Conservation (phyloP, 2,329 filamentous ascomycete species). For the Penicillium sp. region DNA sequence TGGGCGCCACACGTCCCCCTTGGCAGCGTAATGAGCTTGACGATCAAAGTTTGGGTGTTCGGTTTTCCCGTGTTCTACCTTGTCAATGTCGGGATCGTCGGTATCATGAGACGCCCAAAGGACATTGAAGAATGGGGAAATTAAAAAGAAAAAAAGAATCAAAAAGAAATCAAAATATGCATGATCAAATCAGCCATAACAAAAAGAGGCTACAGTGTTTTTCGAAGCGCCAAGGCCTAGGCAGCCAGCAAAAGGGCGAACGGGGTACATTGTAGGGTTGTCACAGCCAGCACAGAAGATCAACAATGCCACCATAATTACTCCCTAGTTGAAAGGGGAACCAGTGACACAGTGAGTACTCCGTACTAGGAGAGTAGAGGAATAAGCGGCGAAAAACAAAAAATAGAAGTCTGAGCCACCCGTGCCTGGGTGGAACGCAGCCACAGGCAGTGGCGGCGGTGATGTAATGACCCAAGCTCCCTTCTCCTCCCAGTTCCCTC, state of each 20-base stretch:
- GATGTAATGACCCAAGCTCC: constrained; percentile 50
- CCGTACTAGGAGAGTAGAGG: not conserved
- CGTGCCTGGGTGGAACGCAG: not conserved
- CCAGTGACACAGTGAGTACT: not conserved
- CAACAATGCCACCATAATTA: not conserved
- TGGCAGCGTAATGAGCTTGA: not conserved
- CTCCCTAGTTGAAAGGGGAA: too few species aligned
- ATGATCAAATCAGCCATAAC: not conserved
- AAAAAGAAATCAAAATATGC: not conserved
- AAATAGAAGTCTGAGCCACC: constrained; percentile 3
- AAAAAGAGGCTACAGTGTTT: not conserved
- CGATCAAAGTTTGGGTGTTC: not conserved
- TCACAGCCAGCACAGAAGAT: not conserved
- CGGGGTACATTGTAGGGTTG: constrained; percentile 16
- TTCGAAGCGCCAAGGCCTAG: constrained; percentile 20
- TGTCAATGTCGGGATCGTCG: not conserved
- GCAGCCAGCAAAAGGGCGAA: constrained; percentile 24
- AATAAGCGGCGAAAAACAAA: not conserved
- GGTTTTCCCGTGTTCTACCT: not conserved
- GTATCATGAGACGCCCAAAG: constrained; percentile 2
- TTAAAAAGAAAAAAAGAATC: not conserved
- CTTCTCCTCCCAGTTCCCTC: constrained; percentile 48
- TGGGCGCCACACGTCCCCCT: constrained; percentile 11
- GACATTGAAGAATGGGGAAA: not conserved
- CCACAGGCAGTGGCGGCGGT: constrained; percentile 28